Conservation (phyloP, 108 stramenopile genomes). For the Nannochloropsis gaditana region DNA sequence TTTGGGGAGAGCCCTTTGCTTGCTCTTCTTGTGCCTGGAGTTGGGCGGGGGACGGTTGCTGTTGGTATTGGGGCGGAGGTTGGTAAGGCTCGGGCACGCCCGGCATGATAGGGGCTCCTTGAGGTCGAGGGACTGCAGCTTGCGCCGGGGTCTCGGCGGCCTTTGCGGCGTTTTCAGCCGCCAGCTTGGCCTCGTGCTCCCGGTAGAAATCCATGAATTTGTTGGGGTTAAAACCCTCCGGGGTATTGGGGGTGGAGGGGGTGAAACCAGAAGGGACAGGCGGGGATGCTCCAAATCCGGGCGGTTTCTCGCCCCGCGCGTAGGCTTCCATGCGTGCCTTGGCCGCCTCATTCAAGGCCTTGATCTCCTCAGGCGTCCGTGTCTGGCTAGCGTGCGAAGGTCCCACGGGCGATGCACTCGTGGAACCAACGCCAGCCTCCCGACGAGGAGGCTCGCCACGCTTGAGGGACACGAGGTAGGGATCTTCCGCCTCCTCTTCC, state of each 20-base stretch:
- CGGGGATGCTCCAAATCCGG: background rate
- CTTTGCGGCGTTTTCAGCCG: conserved; percentile 6
- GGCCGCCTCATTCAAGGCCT: background rate
- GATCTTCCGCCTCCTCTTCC: background rate
- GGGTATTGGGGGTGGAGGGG: background rate
- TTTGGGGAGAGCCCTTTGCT: background rate
- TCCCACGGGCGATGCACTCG: background rate
- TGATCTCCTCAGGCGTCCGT: background rate
- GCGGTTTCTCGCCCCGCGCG: background rate
- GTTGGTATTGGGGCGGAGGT: background rate
- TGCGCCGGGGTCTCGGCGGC: background rate
- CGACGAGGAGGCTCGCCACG: background rate
- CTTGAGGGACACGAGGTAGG: background rate
- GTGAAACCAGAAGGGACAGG: background rate
- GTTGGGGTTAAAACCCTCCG: conserved; percentile 5
- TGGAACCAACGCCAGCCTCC: background rate
- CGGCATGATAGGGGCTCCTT: background rate
- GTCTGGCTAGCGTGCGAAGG: background rate
- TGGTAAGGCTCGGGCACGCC: background rate
- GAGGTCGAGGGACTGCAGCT: background rate
- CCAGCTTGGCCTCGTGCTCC: background rate
- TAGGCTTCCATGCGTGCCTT: conserved; percentile 17
- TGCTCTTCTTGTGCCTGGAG: background rate
- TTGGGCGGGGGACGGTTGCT: background rate
- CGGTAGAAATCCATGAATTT: conserved; percentile 7